phyloP scores from a whole-genome alignment of 805 yeast species.

The Diddensiella caesifluorescens region DNA sequence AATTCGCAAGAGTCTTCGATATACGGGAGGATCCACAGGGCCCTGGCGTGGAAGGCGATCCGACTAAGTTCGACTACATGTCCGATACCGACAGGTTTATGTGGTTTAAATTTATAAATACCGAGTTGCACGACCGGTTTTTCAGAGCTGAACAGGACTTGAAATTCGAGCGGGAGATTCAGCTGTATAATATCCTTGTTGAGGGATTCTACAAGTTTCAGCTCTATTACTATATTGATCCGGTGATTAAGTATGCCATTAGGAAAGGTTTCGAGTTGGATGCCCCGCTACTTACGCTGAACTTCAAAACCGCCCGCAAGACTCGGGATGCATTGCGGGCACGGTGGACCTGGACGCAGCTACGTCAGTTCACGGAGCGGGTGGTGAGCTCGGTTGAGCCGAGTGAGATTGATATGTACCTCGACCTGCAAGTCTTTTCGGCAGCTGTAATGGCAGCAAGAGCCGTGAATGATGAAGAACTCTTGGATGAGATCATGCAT shows the following conservation, averaged over 20 bases:
- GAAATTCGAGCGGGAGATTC: slow-evolving; percentile 2
- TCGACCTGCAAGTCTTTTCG: neutral
- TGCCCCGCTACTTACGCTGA: slow-evolving; percentile 18
- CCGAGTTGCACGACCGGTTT: slow-evolving; percentile 2
- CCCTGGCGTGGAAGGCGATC: no score
- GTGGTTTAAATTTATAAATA: no score
- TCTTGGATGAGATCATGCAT: neutral
- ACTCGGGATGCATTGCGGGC: slow-evolving; percentile 21
- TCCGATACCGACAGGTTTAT: neutral
- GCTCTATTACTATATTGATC: slow-evolving; percentile 13
- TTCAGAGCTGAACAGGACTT: neutral
- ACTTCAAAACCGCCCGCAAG: slow-evolving; percentile 21
- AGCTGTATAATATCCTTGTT: slow-evolving; percentile 9
- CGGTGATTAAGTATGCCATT: slow-evolving; percentile 9
- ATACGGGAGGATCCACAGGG: neutral
- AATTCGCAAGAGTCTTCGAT: slow-evolving; percentile 11
- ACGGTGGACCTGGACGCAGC: slow-evolving; percentile 18
- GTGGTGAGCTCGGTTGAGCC: neutral
- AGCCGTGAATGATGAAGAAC: neutral
- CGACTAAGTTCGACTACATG: slow-evolving; percentile 1
- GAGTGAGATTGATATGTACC: neutral
- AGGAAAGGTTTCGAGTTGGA: slow-evolving; percentile 6
- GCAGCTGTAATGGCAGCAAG: neutral
- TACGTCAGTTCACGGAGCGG: neutral
- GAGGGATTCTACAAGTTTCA: slow-evolving; percentile 18